A percentile compares a stretch with the other conserved stretches of the same genome.
These are phyloP conservation scores for Trichoderma harzianum DNA, from an alignment of 2,329 filamentous ascomycete genomes.

Conservation along the genomic window DNA sequence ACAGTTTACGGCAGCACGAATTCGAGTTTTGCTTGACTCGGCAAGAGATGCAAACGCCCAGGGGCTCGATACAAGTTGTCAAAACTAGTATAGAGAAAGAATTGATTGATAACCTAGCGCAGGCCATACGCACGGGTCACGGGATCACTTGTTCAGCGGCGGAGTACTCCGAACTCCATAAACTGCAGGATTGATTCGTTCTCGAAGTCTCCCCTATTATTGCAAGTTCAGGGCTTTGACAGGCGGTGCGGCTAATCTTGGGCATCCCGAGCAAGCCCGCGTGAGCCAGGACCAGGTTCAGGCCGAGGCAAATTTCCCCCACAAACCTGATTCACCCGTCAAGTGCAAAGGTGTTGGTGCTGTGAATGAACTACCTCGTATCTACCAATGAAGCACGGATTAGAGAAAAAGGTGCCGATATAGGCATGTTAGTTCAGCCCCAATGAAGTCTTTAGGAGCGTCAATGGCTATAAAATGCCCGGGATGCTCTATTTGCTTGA, in stretches of 20 bases:
- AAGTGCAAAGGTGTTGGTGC: background rate
- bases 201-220: background rate
- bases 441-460: background rate
- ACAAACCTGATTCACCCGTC: conserved; percentile 9
- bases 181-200: background rate
- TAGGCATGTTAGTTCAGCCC: background rate
- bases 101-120: background rate
- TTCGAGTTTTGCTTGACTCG: background rate
- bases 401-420: background rate
- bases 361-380: background rate
- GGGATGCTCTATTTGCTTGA: background rate
- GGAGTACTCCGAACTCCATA: conserved; percentile 1
- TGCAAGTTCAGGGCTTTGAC: background rate
- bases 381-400: background rate
- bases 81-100: background rate
- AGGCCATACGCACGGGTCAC: background rate
- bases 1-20: background rate
- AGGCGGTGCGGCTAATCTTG: background rate
- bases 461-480: background rate
- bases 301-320: conserved; percentile 12
- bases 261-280: background rate
- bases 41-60: background rate
- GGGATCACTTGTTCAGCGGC: background rate
- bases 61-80: background rate
- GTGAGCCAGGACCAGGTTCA: background rate